A percentile compares a stretch with the other conserved stretches of the same genome.
Conservation (phyloP, 805 yeast species). For the Teunomyces barrocoloradensis region DNA sequence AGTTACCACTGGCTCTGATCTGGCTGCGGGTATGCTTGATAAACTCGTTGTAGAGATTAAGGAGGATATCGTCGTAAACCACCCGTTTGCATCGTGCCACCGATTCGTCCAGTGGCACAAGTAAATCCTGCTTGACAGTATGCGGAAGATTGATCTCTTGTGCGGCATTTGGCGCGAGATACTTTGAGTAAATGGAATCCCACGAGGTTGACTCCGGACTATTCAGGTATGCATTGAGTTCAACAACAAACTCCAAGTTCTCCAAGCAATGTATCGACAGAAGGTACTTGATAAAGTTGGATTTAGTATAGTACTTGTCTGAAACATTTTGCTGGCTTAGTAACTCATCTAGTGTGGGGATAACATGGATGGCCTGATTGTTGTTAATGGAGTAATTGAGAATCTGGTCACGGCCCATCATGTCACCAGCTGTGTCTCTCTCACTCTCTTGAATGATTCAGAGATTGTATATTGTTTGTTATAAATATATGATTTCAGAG, state of each 20-base stretch:
- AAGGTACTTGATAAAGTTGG: slow-evolving; percentile 26
- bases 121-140: slow-evolving; percentile 17
- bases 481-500: too few relatives aligned
- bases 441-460: background rate
- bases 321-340: slow-evolving; percentile 5
- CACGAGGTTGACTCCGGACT: slow-evolving; percentile 18
- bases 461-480: too few relatives aligned
- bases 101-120: slow-evolving; percentile 17
- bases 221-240: slow-evolving; percentile 17
- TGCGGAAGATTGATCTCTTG: slow-evolving; percentile 37
- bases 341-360: slow-evolving; percentile 21
- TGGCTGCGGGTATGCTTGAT: slow-evolving; percentile 16
- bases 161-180: slow-evolving; percentile 24
- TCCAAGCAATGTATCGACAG: slow-evolving; percentile 33
- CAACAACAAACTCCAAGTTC: slow-evolving; percentile 33
- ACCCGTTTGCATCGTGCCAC: slow-evolving; percentile 15
- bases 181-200: slow-evolving; percentile 24
- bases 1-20: slow-evolving; percentile 1
- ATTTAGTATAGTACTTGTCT: slow-evolving; percentile 11
- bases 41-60: slow-evolving; percentile 31
- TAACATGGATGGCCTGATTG: slow-evolving; percentile 7
- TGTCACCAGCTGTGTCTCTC: background rate
- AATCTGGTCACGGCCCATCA: slow-evolving; percentile 1
- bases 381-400: slow-evolving; percentile 9
- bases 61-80: slow-evolving; percentile 29